Conservation (phyloP, 345 rosid genomes). For the Anastatica hierochuntica region DNA sequence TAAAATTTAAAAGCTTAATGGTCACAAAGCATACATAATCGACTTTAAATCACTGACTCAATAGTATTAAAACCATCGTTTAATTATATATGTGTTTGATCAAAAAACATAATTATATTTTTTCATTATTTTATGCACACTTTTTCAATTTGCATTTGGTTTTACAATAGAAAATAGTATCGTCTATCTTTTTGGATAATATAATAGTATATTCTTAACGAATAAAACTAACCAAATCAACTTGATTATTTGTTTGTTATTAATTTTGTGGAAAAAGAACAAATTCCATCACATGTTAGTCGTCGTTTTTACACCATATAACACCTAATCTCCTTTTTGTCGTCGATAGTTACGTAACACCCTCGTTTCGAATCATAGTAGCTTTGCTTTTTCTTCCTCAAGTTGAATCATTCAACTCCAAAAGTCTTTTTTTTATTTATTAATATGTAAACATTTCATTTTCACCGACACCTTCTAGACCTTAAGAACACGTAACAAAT, state of each 20-base stretch:
- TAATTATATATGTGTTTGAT: too few species aligned
- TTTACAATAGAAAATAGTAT: too few species aligned
- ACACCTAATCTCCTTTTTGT: conserved; percentile 7
- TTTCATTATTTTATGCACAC: too few species aligned
- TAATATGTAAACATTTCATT: background rate
- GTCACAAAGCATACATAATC: too few species aligned
- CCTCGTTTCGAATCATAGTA: conserved; percentile 3
- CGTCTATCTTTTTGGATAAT: too few species aligned
- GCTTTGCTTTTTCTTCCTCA: conserved; percentile 6
- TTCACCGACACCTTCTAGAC: conserved; percentile 14
- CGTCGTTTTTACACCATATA: conserved; percentile 9
- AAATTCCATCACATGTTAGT: conserved; percentile 16
- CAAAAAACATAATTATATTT: too few species aligned
- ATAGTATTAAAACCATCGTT: too few species aligned
- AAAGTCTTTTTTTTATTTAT: too few species aligned
- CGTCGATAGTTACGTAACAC: conserved; percentile 8
- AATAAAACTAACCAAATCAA: background rate
- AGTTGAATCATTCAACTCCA: background rate
- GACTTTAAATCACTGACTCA: too few species aligned
- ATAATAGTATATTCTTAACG: too few species aligned
- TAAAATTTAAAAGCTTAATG: too few species aligned
- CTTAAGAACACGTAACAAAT: background rate
- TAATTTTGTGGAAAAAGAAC: background rate
- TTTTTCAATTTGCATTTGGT: too few species aligned
- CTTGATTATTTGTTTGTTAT: background rate